These are phyloP conservation scores for Aspergillus aculeatus DNA, from an alignment of 2,329 filamentous ascomycete species.

Conservation along the genomic window DNA sequence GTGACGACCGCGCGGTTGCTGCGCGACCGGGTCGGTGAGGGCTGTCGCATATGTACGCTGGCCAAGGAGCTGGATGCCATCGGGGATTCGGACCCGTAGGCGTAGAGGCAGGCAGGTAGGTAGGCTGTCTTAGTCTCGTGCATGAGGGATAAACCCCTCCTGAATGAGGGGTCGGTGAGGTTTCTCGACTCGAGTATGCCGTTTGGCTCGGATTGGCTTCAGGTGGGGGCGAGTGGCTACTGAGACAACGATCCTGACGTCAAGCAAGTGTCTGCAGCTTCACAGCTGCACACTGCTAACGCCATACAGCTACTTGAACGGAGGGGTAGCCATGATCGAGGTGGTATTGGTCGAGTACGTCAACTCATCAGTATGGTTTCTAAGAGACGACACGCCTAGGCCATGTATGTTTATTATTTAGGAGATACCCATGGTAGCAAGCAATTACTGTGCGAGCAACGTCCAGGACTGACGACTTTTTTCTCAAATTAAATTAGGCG, in stretches of 20 bases:
- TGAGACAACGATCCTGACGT: not conserved
- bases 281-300: not conserved
- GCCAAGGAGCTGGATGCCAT: slow-evolving; percentile 36
- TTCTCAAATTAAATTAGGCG: slow-evolving; percentile 9
- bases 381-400: slow-evolving; percentile 5
- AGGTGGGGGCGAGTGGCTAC: not conserved
- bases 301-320: not conserved
- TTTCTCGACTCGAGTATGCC: not conserved
- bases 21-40: slow-evolving; percentile 62
- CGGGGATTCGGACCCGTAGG: slow-evolving; percentile 19
- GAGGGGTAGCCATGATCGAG: not conserved
- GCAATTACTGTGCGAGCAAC: slow-evolving; percentile 13
- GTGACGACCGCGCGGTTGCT: slow-evolving; percentile 81
- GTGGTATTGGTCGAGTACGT: not conserved
- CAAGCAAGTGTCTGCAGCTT: not conserved
- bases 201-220: not conserved
- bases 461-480: slow-evolving; percentile 4
- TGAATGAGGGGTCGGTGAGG: not conserved
- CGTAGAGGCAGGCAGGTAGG: not conserved
- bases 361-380: not conserved
- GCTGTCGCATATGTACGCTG: slow-evolving; percentile 41
- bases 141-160: too few species aligned
- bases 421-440: slow-evolving; percentile 28
- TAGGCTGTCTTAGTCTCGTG: too few species aligned
- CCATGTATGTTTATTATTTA: slow-evolving; percentile 21